Base-by-base conservation (phyloP, 2,329 filamentous ascomycete species). In the Geosmithia flava region DNA sequence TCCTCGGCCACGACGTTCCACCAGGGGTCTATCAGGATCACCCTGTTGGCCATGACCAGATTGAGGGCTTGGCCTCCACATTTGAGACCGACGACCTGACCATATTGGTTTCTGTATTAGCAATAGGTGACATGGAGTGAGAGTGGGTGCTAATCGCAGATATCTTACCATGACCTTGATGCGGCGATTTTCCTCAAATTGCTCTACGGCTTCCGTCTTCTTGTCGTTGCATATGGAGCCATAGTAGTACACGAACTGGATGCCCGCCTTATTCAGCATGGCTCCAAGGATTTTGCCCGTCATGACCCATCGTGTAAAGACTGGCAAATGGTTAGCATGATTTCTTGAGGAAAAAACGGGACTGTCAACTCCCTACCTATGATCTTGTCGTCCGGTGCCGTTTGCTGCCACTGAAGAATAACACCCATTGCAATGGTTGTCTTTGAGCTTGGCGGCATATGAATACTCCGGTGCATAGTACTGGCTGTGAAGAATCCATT, bases 1-100 rank as follows among this genome's bases (percentile, higher is more conserved):
- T 78, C 65, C 53, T 87, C 81, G 0, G 69, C 60, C 0, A 71
- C 67, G 1, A 61, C 61, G 49, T 87, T 86, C 78, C 78, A 87
- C 75, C 76, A 81, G 0, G 68, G 62, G 30, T 81, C 76, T 0
- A 76, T 47, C 0, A 75, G 62, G 19, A 81, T 76, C 20, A 78
- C 72, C 3, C 75, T 69, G 45, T 76, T 78, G 1, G 69, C 70
- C 2, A 52, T 59, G 0, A 58, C 64, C 0, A 74, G 50, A 41
- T 74, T 72, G 47, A 68, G 64, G 23, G 60, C 64, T 13, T 67
- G 61, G 0, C 62, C 62, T 1, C 67, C 65, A 15, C 59, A 62
- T 16, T 51, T 56, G 33, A 71, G 51, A 0, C 63, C 62, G 0
- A 61, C 51, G 3, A 72, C 49, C 64, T 71, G 8, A 5, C 23